phyloP scores from a whole-genome alignment of 192 early-diverging fungal genomes.

The Phlyctochytrium arcticum region DNA sequence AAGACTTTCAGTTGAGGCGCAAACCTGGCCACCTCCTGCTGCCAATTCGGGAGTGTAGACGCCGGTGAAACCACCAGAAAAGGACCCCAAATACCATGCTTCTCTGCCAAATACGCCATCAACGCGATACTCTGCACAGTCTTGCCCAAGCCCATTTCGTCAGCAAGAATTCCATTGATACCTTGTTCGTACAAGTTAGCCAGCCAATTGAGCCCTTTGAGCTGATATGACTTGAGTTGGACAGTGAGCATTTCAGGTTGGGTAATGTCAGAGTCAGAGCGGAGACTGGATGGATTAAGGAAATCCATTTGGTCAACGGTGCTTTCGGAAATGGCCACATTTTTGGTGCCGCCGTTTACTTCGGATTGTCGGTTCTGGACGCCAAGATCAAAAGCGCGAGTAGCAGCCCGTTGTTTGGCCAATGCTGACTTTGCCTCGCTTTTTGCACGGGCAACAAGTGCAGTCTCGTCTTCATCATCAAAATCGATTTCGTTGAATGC shows the following conservation, averaged over 20 bases:
- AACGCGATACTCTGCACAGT: slow-evolving; percentile 89
- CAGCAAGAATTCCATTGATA: slow-evolving; percentile 78
- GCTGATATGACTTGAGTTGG: slow-evolving; percentile 71
- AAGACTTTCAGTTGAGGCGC: slow-evolving; percentile 75
- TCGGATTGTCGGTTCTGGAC: slow-evolving; percentile 34
- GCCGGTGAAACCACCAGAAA: slow-evolving; percentile 86
- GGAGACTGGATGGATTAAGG: slow-evolving; percentile 74
- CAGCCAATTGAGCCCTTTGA: slow-evolving; percentile 92
- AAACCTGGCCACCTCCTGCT: slow-evolving; percentile 80
- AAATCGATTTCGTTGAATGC: slow-evolving; percentile 67
- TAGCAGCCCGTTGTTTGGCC: slow-evolving; percentile 60
- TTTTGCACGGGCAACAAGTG: slow-evolving; percentile 64
- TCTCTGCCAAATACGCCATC: slow-evolving; percentile 82
- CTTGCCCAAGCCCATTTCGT: slow-evolving; percentile 69
- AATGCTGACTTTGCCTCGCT: slow-evolving; percentile 73
- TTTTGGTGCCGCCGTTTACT: not conserved
- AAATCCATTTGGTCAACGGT: slow-evolving; percentile 79
- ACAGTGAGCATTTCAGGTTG: slow-evolving; percentile 87
- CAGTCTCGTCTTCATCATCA: slow-evolving; percentile 71
- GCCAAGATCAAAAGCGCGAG: slow-evolving; percentile 66
- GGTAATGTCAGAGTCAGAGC: slow-evolving; percentile 61
- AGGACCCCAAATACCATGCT: slow-evolving; percentile 85
- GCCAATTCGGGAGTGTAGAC: slow-evolving; percentile 90
- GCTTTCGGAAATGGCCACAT: not conserved
- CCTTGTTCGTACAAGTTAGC: slow-evolving; percentile 90